phyloP scores from a whole-genome alignment of 2,329 filamentous ascomycete species.

The Fusarium verticillioides region DNA sequence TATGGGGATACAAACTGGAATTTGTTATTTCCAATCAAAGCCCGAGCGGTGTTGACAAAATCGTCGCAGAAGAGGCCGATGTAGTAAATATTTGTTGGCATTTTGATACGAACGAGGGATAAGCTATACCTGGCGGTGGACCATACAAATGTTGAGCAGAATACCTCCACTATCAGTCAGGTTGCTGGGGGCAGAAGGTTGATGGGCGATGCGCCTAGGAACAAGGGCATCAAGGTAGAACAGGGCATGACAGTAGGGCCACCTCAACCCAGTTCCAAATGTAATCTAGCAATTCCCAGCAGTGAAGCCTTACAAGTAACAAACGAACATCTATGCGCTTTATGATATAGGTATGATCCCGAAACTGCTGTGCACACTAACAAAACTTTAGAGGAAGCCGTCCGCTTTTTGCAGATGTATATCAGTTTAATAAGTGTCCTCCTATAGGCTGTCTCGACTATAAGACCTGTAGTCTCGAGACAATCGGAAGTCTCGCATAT shows the following conservation, averaged over 20 bases:
- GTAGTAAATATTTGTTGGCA: not conserved
- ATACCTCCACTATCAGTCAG: too few species aligned
- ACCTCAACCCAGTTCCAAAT: not conserved
- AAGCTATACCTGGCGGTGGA: not conserved
- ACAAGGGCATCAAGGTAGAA: not conserved
- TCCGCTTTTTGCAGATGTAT: not conserved
- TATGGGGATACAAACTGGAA: not conserved
- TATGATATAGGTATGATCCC: not conserved
- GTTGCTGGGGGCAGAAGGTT: not conserved
- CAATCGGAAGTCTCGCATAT: not conserved
- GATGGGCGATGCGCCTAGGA: not conserved
- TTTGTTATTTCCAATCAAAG: not conserved
- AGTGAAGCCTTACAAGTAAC: not conserved
- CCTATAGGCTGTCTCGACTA: not conserved
- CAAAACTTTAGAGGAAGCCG: not conserved
- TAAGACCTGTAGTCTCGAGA: not conserved
- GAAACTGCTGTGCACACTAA: not conserved
- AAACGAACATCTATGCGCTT: not conserved
- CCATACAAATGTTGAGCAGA: not conserved
- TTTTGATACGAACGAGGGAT: not conserved
- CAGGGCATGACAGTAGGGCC: not conserved
- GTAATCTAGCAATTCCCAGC: too few species aligned
- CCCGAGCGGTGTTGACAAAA: not conserved
- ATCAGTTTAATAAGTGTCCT: not conserved
- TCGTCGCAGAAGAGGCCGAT: not conserved